phyloP scores from a whole-genome alignment of 805 yeast species.

The Huiozyma sinensis region DNA sequence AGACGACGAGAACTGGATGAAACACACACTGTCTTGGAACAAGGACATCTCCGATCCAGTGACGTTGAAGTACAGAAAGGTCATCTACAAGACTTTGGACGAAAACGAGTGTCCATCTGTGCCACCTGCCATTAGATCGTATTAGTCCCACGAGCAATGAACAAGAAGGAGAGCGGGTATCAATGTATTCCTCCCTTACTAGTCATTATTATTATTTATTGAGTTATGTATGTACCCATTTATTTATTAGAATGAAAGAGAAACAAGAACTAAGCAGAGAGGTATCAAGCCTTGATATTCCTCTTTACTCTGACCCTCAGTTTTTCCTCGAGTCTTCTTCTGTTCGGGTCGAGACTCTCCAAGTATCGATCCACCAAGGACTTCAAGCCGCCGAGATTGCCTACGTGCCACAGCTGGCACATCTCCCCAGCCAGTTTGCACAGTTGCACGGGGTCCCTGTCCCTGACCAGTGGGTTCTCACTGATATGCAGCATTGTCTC shows the following conservation, averaged over 20 bases:
- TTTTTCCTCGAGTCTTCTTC: slow-evolving; percentile 19
- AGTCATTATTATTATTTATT: background rate
- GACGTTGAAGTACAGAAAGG: slow-evolving; percentile 73
- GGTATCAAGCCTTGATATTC: background rate
- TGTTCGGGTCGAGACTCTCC: slow-evolving; percentile 15
- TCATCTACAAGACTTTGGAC: slow-evolving; percentile 75
- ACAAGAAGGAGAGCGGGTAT: background rate
- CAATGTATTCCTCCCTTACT: background rate
- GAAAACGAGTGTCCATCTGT: slow-evolving; percentile 88
- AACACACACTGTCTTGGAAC: slow-evolving; percentile 94
- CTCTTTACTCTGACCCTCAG: slow-evolving; percentile 17
- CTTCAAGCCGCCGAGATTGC: slow-evolving; percentile 14
- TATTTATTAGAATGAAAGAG: background rate
- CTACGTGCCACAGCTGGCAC: slow-evolving; percentile 18
- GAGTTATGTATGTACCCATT: slow-evolving; percentile 6
- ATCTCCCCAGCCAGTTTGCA: slow-evolving; percentile 20
- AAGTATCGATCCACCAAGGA: slow-evolving; percentile 16
- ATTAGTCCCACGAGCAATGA: slow-evolving; percentile 33
- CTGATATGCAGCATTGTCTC: slow-evolving; percentile 19
- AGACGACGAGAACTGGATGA: slow-evolving; percentile 96
- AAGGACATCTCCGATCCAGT: slow-evolving; percentile 56
- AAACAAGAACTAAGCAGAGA: no score
- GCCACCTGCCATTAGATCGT: slow-evolving; percentile 94
- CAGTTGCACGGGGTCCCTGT: slow-evolving; percentile 15
- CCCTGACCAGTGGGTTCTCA: slow-evolving; percentile 5